A percentile compares a stretch with the other conserved stretches of the same genome.
These are phyloP conservation scores for Sanghuangporus baumii DNA, from an alignment of 1,284 basidiomycete genomes.

Conservation along the genomic window DNA sequence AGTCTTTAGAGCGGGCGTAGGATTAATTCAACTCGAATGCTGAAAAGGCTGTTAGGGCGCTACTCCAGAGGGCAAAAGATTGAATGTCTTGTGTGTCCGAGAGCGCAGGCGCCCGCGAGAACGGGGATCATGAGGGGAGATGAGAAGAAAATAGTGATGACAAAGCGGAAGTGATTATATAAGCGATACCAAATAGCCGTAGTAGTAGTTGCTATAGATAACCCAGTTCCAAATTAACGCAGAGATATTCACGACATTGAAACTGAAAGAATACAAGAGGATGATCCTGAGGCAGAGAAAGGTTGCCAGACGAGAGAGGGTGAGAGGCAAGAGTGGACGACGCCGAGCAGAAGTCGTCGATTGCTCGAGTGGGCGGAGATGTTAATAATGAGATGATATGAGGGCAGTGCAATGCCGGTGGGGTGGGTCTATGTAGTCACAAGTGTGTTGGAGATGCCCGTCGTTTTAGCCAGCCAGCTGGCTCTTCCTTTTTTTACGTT, in stretches of 20 bases:
- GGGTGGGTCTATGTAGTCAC: no score
- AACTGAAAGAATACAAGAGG: no score
- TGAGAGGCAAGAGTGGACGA: background rate
- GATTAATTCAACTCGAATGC: no score
- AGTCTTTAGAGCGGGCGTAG: background rate
- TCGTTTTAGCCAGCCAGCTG: slow-evolving; percentile 61
- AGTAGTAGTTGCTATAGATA: no score
- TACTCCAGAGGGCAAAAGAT: background rate
- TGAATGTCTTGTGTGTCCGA: background rate
- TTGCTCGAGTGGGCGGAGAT: background rate
- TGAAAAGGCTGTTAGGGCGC: no score
- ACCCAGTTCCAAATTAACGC: no score
- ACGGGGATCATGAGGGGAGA: background rate
- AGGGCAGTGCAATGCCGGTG: slow-evolving; percentile 45
- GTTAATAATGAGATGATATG: no score
- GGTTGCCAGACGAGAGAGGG: no score
- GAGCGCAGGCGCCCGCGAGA: background rate
- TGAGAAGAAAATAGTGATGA: background rate
- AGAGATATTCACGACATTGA: no score
- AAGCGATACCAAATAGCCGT: no score
- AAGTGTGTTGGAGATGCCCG: slow-evolving; percentile 52
- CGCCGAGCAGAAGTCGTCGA: background rate
- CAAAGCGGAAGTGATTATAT: no score
- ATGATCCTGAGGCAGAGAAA: no score
- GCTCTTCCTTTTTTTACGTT: slow-evolving; percentile 76